A percentile compares a stretch with the other conserved stretches of the same genome.
Conservation (phyloP, 139 green algal genomes). For the Spirogloea muscicola region DNA sequence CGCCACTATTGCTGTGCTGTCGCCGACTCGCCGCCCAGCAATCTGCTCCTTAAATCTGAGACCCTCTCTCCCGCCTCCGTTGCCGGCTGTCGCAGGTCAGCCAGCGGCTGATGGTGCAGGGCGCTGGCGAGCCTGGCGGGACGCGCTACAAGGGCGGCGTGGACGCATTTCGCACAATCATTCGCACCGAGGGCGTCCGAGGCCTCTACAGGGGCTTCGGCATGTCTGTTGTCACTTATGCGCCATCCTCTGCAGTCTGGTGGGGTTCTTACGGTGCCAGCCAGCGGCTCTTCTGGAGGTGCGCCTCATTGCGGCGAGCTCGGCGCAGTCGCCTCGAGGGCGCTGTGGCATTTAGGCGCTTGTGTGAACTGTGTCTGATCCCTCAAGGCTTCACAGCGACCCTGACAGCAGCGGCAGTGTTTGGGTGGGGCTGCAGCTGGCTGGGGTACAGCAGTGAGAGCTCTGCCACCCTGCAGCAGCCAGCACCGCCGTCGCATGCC, state of each 20-base stretch:
- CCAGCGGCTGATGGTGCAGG: conserved; percentile 68
- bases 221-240: conserved; percentile 75
- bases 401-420: background rate
- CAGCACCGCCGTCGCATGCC: background rate
- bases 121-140: conserved; percentile 10
- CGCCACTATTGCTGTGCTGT: too few relatives aligned
- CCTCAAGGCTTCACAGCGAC: background rate
- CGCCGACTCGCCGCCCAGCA: background rate
- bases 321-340: background rate
- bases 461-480: background rate
- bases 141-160: conserved; percentile 53
- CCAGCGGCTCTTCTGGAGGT: conserved; percentile 76
- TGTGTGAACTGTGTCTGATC: background rate
- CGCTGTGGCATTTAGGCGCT: background rate
- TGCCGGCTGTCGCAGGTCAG: conserved; percentile 40
- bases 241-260: conserved; percentile 69
- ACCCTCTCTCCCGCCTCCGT: background rate
- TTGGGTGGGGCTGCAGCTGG: background rate
- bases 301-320: background rate
- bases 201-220: conserved; percentile 91
- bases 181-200: conserved; percentile 72
- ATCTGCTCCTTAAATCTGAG: background rate
- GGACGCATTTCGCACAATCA: conserved; percentile 67
- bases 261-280: conserved; percentile 84
- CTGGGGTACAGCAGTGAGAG: background rate